phyloP scores from a whole-genome alignment of 768 basidiomycete genomes.

The Tephrocybe sp. region DNA sequence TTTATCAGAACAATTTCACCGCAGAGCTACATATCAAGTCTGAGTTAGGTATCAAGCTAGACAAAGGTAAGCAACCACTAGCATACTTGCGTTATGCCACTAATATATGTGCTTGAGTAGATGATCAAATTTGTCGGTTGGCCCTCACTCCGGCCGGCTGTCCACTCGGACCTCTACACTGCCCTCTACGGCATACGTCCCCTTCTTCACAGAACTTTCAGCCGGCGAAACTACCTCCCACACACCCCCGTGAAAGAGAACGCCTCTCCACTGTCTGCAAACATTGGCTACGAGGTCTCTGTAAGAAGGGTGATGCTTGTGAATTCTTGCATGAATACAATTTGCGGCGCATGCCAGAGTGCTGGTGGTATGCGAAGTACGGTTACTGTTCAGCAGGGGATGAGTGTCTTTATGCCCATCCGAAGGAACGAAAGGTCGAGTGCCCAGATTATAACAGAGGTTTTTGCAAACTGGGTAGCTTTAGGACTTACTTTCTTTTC shows the following conservation, averaged over 20 bases:
- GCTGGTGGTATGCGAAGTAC: constrained; percentile 98
- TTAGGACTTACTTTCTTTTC: neutral
- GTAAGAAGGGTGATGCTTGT: constrained; percentile 97
- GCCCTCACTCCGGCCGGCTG: constrained; percentile 80
- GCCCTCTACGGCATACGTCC: constrained; percentile 88
- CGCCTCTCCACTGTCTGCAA: constrained; percentile 93
- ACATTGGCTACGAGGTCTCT: constrained; percentile 96
- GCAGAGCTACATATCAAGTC: constrained; percentile 80
- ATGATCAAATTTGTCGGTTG: constrained; percentile 91
- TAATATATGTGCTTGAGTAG: constrained; percentile 35
- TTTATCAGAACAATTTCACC: constrained; percentile 89
- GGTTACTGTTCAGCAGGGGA: constrained; percentile 97
- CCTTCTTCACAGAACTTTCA: constrained; percentile 90
- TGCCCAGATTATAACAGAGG: constrained; percentile 96
- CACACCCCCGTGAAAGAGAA: constrained; percentile 80
- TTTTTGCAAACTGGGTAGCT: constrained; percentile 89
- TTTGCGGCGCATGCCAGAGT: constrained; percentile 95
- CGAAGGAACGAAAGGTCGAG: constrained; percentile 86
- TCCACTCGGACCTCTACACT: constrained; percentile 88
- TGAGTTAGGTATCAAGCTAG: constrained; percentile 83
- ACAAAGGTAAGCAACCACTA: constrained; percentile 63
- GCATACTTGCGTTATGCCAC: neutral
- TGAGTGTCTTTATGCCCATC: constrained; percentile 95
- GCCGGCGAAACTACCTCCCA: constrained; percentile 77
- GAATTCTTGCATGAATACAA: constrained; percentile 99